These are phyloP conservation scores for Dictyostelium intermedium DNA, from an alignment of 78 protist species.

Conservation along the genomic window DNA sequence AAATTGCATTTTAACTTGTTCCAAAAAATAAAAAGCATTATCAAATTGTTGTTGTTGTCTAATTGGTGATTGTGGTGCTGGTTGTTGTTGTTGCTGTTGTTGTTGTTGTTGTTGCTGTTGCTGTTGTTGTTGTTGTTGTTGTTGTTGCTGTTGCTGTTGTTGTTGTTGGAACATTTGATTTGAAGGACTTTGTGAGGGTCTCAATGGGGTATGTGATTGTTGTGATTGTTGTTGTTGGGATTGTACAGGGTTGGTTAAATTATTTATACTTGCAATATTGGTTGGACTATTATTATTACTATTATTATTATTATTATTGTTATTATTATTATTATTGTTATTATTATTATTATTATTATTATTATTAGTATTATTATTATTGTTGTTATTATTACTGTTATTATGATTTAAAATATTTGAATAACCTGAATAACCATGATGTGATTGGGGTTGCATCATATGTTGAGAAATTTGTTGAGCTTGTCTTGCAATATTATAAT, in stretches of 20 bases:
- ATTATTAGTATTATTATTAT: neutral
- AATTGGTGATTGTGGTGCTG: conserved; percentile 39
- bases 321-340: neutral
- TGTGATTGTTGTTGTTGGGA: neutral
- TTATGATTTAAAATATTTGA: neutral
- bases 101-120: conserved; percentile 5
- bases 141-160: neutral
- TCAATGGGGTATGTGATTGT: neutral
- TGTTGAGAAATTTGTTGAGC: neutral
- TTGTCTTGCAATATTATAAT: neutral
- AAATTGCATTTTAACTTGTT: conserved; percentile 93
- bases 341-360: neutral
- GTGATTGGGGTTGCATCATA: conserved; percentile 14
- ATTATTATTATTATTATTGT: neutral
- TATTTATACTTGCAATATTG: conserved; percentile 38
- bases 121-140: conserved; percentile 13
- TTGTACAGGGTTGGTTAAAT: conserved; percentile 28
- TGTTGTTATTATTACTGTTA: neutral
- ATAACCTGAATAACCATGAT: neutral
- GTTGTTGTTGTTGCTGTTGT: conserved; percentile 34
- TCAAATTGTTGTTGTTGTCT: conserved; percentile 82
- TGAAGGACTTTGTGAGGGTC: neutral
- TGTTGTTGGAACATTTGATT: conserved; percentile 14
- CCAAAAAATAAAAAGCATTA: conserved; percentile 90
- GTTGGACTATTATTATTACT: conserved; percentile 4